Base-by-base conservation (phyloP, 2,329 filamentous ascomycete genomes). In the Colletotrichum echinochloae region DNA sequence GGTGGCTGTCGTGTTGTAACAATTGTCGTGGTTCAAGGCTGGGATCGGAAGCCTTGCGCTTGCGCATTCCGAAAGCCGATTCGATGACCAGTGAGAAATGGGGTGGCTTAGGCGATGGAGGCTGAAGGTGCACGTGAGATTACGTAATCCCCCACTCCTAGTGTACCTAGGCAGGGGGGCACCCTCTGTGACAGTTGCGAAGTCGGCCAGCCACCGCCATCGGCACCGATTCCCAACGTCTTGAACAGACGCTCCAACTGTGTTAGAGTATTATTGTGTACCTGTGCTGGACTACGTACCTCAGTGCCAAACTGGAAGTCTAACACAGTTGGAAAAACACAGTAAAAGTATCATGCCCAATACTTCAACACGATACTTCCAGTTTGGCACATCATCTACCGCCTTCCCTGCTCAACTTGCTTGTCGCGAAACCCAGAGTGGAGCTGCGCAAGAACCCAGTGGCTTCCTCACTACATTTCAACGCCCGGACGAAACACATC, bases 71-170 rank as follows among this genome's bases (percentile, higher is more conserved):
- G 23, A 26, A 49, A 49, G 46, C 11, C 30, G 9, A 48, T n/a
- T 33, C 51, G 18, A 39, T 23, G 23, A 46, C n/a, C 54, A 41
- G 46, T 23, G 12, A 46, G 14, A 57, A 26, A 30, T 48, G 41
- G 41, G 28, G 14, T 35, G 16, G 35, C 35, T 26, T 41, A 26
- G 37, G 41, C 41, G n/a, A 54, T 23, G n/a, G 26, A 61, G 41
- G 52, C 57, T 52, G 37, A 35, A 16, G 8, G 37, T 6, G 37
- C 61, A 64, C 61, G 61, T 64, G 61, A 64, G 37, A 54, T 56
- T 54, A 67, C 65, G 65, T 55, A 63, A 16, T 20, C 4, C 26
- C 18, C 37, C 11, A 9, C 23, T 41, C n/a, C 18, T 11, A n/a
- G n/a, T n/a, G n/a, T n/a, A n/a, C n/a, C n/a, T n/a, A n/a, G n/a